These are phyloP conservation scores for Exophiala spinifera DNA, from an alignment of 2,329 filamentous ascomycete species.

Conservation along the genomic window DNA sequence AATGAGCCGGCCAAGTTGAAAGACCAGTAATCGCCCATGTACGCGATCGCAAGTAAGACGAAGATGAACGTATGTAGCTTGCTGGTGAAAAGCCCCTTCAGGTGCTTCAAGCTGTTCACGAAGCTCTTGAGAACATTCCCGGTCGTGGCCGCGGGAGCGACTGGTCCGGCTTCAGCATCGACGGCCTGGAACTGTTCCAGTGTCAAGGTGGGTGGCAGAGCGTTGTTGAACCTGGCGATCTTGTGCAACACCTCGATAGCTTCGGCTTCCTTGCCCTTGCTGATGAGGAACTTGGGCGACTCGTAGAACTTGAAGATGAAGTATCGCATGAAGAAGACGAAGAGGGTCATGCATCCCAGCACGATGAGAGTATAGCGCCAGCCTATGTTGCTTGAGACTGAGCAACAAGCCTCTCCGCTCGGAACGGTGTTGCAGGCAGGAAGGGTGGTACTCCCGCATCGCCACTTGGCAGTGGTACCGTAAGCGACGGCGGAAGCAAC, in stretches of 20 bases:
- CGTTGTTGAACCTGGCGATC: constrained; percentile 67
- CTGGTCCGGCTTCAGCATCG: constrained; percentile 37
- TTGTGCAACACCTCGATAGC: constrained; percentile 77
- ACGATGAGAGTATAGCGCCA: constrained; percentile 61
- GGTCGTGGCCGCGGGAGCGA: constrained; percentile 10
- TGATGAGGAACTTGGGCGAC: constrained; percentile 79
- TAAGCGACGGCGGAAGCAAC: constrained; percentile 60
- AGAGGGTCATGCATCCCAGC: constrained; percentile 69
- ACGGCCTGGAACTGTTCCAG: constrained; percentile 63
- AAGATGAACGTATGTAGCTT: constrained; percentile 35
- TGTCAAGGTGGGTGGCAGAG: constrained; percentile 68
- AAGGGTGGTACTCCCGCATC: constrained; percentile 29
- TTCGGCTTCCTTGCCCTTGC: constrained; percentile 70
- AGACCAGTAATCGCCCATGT: constrained; percentile 36
- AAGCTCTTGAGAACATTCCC: constrained; percentile 32
- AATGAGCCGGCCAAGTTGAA: constrained; percentile 39
- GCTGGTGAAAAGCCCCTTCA: constrained; percentile 32
- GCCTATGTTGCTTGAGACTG: constrained; percentile 19
- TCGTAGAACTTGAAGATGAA: constrained; percentile 79
- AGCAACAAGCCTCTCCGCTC: constrained; percentile 17
- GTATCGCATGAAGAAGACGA: constrained; percentile 76
- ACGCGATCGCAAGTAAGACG: constrained; percentile 40
- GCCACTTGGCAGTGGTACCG: constrained; percentile 70
- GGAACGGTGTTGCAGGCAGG: constrained; percentile 16
- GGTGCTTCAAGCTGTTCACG: constrained; percentile 33